A percentile compares a stretch with the other conserved stretches of the same genome.
Evolutionary conservation across 352 stramenopile genomes (phyloP).

Genomic region (Globisporangium nagaii): DNA sequence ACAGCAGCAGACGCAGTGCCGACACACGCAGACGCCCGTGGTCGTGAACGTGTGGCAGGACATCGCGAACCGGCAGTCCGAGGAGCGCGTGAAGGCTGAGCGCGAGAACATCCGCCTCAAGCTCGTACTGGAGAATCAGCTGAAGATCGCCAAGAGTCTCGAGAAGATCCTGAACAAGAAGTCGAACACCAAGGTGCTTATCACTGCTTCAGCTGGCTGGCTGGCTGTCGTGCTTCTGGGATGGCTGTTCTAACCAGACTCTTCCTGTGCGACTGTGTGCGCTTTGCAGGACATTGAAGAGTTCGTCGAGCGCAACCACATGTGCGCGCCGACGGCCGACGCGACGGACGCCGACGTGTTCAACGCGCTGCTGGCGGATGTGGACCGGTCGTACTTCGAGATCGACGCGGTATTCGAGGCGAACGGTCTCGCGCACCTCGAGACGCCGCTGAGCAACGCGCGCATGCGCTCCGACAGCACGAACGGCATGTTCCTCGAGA

Average conservation of each 20-base stretch:
- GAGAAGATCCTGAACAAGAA: no score
- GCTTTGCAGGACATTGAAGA: no score
- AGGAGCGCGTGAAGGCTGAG: no score
- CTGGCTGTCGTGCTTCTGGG: no score
- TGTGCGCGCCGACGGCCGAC: background rate
- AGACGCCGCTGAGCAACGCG: background rate
- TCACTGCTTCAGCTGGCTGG: no score
- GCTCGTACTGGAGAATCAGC: no score
- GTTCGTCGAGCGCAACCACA: background rate
- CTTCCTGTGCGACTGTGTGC: no score
- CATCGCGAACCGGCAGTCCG: no score
- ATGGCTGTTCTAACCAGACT: no score
- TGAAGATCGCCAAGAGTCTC: no score
- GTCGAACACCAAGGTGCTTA: no score
- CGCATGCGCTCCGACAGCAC: background rate
- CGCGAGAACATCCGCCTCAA: no score
- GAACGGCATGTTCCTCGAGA: conserved; percentile 10
- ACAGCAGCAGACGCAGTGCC: background rate
- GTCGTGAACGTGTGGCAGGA: background rate
- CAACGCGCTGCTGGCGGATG: background rate
- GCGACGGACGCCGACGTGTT: background rate
- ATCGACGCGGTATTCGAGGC: conserved; percentile 6
- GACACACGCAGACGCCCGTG: background rate
- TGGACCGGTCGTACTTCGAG: conserved; percentile 4
- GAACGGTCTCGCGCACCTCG: background rate